Evolutionary conservation across 257 asterid species (phyloP).

Genomic region (Leonotis leonurus): DNA sequence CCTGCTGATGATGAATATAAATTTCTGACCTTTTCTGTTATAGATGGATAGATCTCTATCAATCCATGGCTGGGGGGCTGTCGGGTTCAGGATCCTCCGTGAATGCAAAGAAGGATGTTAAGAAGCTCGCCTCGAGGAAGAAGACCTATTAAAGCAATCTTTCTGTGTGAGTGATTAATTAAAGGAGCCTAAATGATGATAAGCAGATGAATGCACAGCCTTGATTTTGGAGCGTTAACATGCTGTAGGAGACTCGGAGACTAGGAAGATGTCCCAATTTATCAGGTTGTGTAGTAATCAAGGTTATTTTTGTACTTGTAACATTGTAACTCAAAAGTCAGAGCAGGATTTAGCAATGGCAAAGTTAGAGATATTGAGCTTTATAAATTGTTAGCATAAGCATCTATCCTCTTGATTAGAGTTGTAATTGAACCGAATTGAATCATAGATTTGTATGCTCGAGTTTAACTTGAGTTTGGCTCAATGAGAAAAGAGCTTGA

Average conservation of each 20-base stretch:
- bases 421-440: too few relatives aligned
- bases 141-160: slow-evolving; percentile 49
- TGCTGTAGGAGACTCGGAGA: too few relatives aligned
- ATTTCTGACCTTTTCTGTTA: slow-evolving; percentile 11
- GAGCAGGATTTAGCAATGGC: not conserved
- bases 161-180: too few relatives aligned
- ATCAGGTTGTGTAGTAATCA: too few relatives aligned
- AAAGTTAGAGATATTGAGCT: too few relatives aligned
- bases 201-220: not conserved
- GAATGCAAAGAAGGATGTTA: slow-evolving; percentile 56
- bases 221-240: not conserved
- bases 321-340: not conserved
- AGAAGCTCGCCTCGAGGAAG: slow-evolving; percentile 45
- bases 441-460: too few relatives aligned
- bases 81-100: slow-evolving; percentile 30
- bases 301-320: not conserved
- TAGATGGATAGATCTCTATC: slow-evolving; percentile 72
- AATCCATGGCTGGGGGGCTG: slow-evolving; percentile 37
- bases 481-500: too few relatives aligned
- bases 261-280: not conserved
- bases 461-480: too few relatives aligned
- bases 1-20: not conserved
- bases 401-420: too few relatives aligned
- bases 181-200: not conserved
- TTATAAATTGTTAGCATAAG: too few relatives aligned